Conservation (phyloP, 805 yeast species). For the Metschnikowia dekortorum region DNA sequence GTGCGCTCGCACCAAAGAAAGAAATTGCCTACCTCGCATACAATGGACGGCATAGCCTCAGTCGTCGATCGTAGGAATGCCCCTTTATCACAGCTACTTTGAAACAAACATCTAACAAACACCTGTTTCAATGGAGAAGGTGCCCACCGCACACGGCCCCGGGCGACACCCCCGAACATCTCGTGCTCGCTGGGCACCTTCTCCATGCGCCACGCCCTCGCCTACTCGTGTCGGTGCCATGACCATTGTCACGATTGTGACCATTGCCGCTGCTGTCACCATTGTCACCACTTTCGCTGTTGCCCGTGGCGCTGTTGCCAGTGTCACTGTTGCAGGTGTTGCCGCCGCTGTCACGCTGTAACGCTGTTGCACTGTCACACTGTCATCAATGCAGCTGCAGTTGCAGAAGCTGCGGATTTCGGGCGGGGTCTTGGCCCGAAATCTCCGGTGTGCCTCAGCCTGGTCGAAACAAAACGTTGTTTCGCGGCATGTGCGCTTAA, state of each 20-base stretch:
- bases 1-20: background rate
- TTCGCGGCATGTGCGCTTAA: background rate
- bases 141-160: too few species aligned
- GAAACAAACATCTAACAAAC: background rate
- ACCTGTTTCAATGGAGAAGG: background rate
- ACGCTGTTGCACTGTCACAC: too few species aligned
- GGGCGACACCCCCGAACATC: too few species aligned
- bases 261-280: too few species aligned
- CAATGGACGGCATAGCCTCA: constrained; percentile 2
- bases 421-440: background rate
- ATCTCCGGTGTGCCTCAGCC: background rate
- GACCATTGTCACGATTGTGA: too few species aligned
- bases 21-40: constrained; percentile 1
- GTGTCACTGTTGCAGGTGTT: too few species aligned
- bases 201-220: background rate
- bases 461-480: background rate
- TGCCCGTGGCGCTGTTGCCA: too few species aligned
- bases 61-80: background rate
- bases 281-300: too few species aligned
- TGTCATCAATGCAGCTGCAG: background rate
- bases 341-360: too few species aligned
- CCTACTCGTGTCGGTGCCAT: background rate
- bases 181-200: background rate
- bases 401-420: background rate
- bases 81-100: background rate